These are phyloP conservation scores for Gossypium raimondii DNA, from an alignment of 345 rosid genomes.

Conservation along the genomic window DNA sequence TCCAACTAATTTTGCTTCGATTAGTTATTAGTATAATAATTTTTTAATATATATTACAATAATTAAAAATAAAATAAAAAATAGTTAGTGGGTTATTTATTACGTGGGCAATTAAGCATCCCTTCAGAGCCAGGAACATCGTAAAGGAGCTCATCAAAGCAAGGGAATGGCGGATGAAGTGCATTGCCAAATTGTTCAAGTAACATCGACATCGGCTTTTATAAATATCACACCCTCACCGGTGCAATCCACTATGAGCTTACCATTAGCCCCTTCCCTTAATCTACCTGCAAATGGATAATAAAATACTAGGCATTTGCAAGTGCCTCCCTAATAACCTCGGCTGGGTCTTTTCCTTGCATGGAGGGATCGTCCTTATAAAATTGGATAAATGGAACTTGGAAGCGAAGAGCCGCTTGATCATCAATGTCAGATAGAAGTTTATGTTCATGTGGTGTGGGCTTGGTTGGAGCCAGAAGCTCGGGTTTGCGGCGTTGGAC, in stretches of 20 bases:
- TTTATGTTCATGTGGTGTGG: not conserved
- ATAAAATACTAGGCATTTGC: constrained; percentile 37
- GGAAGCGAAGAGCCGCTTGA: not conserved
- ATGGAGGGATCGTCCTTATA: not conserved
- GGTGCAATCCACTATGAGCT: constrained; percentile 50
- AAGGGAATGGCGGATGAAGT: not conserved
- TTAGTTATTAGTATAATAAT: too few species aligned
- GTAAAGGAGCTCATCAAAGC: not conserved
- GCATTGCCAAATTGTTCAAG: constrained; percentile 22
- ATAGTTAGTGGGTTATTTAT: not conserved
- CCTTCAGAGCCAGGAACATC: constrained; percentile 42
- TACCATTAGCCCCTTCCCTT: constrained; percentile 35
- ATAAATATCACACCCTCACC: constrained; percentile 44
- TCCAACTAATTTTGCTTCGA: too few species aligned
- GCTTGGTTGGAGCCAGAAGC: not conserved
- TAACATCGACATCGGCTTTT: constrained; percentile 46
- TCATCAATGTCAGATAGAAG: not conserved
- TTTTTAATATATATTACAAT: too few species aligned
- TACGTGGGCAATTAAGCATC: constrained; percentile 37
- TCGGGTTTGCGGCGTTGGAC: not conserved
- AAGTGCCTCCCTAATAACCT: constrained; percentile 32
- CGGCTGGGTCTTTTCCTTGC: constrained; percentile 36
- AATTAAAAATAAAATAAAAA: too few species aligned
- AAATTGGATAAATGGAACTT: not conserved
- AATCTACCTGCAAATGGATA: constrained; percentile 59